phyloP scores from a whole-genome alignment of 179 eudicot genomes.

The Gypsophila paniculata region DNA sequence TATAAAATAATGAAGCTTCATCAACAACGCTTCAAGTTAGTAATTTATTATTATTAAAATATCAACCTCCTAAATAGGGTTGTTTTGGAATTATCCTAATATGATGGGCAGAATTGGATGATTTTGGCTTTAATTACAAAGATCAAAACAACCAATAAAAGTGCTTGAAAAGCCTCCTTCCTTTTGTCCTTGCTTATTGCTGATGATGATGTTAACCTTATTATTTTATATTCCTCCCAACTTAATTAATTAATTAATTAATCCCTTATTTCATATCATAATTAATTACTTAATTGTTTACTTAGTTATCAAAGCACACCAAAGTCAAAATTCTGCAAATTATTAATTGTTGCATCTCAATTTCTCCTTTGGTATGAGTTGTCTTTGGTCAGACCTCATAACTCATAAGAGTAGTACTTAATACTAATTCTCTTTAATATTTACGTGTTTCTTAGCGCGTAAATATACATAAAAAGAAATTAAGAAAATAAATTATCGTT shows the following conservation, averaged over 20 bases:
- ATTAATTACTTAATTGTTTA: slow-evolving; percentile 16
- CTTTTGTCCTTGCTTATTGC: slow-evolving; percentile 26
- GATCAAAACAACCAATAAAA: slow-evolving; percentile 37
- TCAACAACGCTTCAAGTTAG: slow-evolving; percentile 1
- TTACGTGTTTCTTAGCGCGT: too few relatives aligned
- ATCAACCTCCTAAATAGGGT: slow-evolving; percentile 1
- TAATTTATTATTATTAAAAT: not conserved
- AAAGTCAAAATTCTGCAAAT: slow-evolving; percentile 32
- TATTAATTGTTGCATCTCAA: slow-evolving; percentile 25
- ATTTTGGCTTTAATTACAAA: slow-evolving; percentile 21
- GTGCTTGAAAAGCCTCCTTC: slow-evolving; percentile 37
- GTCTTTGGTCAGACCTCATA: slow-evolving; percentile 28
- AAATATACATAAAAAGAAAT: not conserved
- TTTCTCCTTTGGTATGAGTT: slow-evolving; percentile 26
- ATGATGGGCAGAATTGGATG: slow-evolving; percentile 27
- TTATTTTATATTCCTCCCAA: slow-evolving; percentile 22
- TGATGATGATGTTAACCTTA: slow-evolving; percentile 24
- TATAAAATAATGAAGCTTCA: slow-evolving; percentile 18
- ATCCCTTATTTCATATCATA: not conserved
- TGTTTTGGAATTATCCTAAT: slow-evolving; percentile 28
- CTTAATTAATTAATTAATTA: slow-evolving; percentile 22
- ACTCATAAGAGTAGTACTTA: slow-evolving; percentile 11
- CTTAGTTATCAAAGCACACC: slow-evolving; percentile 18
- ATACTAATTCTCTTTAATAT: not conserved
- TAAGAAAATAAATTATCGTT: not conserved